Base-by-base conservation (phyloP, 2,329 filamentous ascomycete genomes). In the Cordyceps cicadae region DNA sequence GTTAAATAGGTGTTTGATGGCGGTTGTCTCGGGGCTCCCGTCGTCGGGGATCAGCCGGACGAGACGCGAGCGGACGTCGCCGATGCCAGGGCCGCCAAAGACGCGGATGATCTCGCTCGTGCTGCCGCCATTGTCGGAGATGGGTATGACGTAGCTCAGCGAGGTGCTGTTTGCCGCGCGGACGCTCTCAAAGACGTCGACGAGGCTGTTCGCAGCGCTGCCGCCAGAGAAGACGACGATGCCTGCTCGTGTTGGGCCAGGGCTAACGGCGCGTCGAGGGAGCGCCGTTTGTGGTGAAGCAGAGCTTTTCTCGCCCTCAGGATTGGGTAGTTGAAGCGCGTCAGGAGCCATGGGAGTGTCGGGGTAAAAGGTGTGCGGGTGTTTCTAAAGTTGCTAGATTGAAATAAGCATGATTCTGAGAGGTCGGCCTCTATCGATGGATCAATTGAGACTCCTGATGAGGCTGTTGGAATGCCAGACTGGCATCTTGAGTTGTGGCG, bases 61-160 rank as follows among this genome's bases (percentile, higher is more conserved):
- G 5, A 97, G 82, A 66, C 94, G 87, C 1, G 75, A 77, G 39
- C 75, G 67, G 39, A 77, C 74, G 59, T 77, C 75, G 48, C 75
- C 75, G 51, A 77, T 77, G 73, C 90, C 90, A 65, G 93, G 93
- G 1, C 94, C 94, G 15, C 93, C 94, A 75, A 97, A 94, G 41
- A 97, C 92, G 41, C 94, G 84, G 66, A 97, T 96, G 68, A 97
- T 79, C 76, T 97, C 93, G 50, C 90, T 96, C 2, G 92, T 95
- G 67, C 90, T 95, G 45, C 93, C 93, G 54, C 93, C 93, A 74
- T 97, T 97, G 75, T 97, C 93, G 65, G 89, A 94, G 71, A 97
- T 96, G 41, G 93, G 93, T 57, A 97, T 96, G 62, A 97, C 86
- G 72, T 96, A 95, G 74, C 85, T 90, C 48, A 95, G 76, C 3